phyloP scores from a whole-genome alignment of 2,329 filamentous ascomycete species.

The Teratosphaeria pseudoeucalypti region DNA sequence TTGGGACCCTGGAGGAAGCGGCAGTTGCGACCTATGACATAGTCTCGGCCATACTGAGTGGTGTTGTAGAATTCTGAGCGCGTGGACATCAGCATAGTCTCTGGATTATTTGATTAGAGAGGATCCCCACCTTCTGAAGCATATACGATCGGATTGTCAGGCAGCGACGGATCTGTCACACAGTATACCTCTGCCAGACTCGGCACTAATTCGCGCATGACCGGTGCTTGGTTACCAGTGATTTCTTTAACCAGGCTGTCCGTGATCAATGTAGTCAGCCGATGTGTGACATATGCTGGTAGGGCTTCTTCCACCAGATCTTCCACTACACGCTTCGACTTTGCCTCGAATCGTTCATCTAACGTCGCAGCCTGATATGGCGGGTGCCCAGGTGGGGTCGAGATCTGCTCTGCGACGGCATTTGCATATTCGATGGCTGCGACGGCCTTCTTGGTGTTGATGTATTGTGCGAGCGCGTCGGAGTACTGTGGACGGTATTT shows the following conservation, averaged over 20 bases:
- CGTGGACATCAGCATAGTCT: not conserved
- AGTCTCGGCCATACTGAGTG: slow-evolving; percentile 33
- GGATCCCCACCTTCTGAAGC: slow-evolving; percentile 28
- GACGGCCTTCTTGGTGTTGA: slow-evolving; percentile 32
- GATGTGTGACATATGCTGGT: slow-evolving; percentile 33
- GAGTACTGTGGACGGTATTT: slow-evolving; percentile 28
- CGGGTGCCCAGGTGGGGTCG: slow-evolving; percentile 14
- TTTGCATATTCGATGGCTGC: slow-evolving; percentile 36
- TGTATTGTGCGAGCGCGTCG: slow-evolving; percentile 28
- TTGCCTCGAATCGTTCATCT: slow-evolving; percentile 28
- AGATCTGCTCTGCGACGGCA: slow-evolving; percentile 28
- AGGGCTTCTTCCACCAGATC: slow-evolving; percentile 31
- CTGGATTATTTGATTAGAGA: not conserved
- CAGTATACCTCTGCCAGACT: slow-evolving; percentile 38
- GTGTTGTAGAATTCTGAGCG: slow-evolving; percentile 33
- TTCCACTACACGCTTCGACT: slow-evolving; percentile 23
- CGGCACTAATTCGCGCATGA: slow-evolving; percentile 31
- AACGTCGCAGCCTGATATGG: slow-evolving; percentile 25
- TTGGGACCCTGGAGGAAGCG: slow-evolving; percentile 36
- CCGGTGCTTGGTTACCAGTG: slow-evolving; percentile 30
- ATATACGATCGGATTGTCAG: slow-evolving; percentile 37
- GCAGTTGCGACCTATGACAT: slow-evolving; percentile 35
- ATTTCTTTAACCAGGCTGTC: slow-evolving; percentile 35
- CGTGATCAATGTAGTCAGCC: slow-evolving; percentile 30
- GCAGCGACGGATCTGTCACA: slow-evolving; percentile 32